These are phyloP conservation scores for Phytophthora citricola DNA, from an alignment of 352 stramenopile species.

Conservation along the genomic window DNA sequence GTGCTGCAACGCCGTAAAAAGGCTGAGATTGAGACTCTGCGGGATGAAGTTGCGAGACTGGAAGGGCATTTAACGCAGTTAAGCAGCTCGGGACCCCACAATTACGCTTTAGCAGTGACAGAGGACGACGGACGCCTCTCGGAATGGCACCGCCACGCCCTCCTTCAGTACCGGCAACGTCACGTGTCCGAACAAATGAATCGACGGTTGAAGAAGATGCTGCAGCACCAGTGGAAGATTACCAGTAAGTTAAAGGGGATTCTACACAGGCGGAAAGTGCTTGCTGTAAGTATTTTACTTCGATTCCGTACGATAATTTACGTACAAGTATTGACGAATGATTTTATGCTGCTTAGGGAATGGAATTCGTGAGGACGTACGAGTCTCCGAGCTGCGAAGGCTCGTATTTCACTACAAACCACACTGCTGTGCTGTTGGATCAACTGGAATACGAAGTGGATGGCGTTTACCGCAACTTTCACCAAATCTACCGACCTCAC, in stretches of 20 bases:
- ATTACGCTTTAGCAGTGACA: neutral
- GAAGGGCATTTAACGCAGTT: conserved; percentile 7
- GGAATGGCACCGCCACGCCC: conserved; percentile 7
- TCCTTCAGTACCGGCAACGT: conserved; percentile 16
- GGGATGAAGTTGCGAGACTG: conserved; percentile 11
- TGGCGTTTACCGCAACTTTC: conserved; percentile 13
- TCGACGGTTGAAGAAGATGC: conserved; percentile 6
- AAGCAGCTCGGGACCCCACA: neutral
- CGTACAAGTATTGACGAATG: no score
- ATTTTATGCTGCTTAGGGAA: conserved; percentile 6
- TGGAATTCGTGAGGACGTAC: conserved; percentile 14
- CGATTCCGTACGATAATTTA: neutral
- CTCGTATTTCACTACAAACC: neutral
- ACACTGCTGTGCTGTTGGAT: conserved; percentile 7
- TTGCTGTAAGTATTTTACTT: conserved; percentile 8
- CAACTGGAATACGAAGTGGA: conserved; percentile 27
- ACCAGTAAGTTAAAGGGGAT: conserved; percentile 1
- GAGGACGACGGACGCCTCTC: neutral
- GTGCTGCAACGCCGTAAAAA: conserved; percentile 23
- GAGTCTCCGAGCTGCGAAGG: conserved; percentile 9
- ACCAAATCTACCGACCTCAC: conserved; percentile 12
- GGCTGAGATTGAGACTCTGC: conserved; percentile 19
- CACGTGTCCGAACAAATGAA: conserved; percentile 7
- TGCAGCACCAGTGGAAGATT: conserved; percentile 3
- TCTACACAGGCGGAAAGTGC: conserved; percentile 16